Evolutionary conservation across 306 rosid genomes (phyloP), one percentile per base, ranked within the genome.

Genomic region (Morella rubra): DNA sequence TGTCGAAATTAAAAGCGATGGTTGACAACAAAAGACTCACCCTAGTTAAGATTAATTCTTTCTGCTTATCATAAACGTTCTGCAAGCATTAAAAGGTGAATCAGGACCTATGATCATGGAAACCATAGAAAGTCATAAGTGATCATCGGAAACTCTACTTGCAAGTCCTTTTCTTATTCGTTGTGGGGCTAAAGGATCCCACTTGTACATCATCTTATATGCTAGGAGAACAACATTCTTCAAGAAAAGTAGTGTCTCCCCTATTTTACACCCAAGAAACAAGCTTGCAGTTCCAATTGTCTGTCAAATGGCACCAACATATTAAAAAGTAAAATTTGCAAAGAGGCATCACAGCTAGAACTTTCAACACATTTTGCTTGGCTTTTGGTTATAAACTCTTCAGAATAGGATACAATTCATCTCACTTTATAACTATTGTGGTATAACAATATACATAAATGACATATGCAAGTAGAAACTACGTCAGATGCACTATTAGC

Each of bases 221-320:
- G 84, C 69, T 40, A 80, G 80, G 19, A 82, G 73, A 55, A 87
- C 84, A 7, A 84, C 81, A 80, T 85, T 89, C 19, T 82, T 85
- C 51, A 87, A 69, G 56, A 68, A 75, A 71, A 87, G 81, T 27
- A 89, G 91, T 53, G 89, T 82, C 40, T 82, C 89, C 76, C 80
- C 82, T 32, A 76, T 66, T 79, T 87, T 87, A 44, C 85, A 80
- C 20, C 85, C 91, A 16, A 87, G 89, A 73, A 87, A 87, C 40
- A 82, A 67, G 50, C 82, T 65, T 18, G 78, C 80, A 19, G 85
- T 85, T 62, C 87, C 89, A 76, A 87, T 77, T 42, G 82, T 82
- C 91, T 87, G 85, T 12, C 70, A 77, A 71, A 60, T 75, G n/a
- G 10, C 22, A 70, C 52, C 32, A 60, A 5, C 55, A 16, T 73